Evolutionary conservation across 2,329 filamentous ascomycete species (phyloP).

Genomic region (Hortaea sp.): DNA sequence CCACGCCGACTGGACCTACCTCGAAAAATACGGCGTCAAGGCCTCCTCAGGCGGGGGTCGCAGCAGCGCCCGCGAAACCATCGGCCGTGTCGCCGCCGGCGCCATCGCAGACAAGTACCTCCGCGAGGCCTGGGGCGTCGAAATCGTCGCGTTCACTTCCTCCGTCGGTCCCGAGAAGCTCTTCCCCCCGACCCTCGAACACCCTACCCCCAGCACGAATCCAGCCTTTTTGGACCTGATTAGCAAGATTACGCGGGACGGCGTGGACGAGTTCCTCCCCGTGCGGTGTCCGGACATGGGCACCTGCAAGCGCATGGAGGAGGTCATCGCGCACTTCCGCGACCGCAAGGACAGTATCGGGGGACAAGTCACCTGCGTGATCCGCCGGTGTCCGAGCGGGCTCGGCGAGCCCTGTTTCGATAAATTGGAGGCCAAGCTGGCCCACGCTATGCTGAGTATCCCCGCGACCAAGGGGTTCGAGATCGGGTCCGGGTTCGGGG

Average conservation of each 20-base stretch:
- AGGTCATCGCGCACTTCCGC: slow-evolving; percentile 65
- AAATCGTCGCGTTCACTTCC: slow-evolving; percentile 84
- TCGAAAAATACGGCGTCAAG: slow-evolving; percentile 94
- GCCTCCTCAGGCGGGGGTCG: slow-evolving; percentile 82
- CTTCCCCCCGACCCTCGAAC: slow-evolving; percentile 58
- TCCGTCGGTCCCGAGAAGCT: slow-evolving; percentile 73
- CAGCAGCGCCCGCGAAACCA: slow-evolving; percentile 88
- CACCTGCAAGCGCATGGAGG: slow-evolving; percentile 61
- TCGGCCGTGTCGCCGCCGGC: slow-evolving; percentile 79
- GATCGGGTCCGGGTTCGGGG: slow-evolving; percentile 83
- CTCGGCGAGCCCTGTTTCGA: slow-evolving; percentile 92
- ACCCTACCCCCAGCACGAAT: slow-evolving; percentile 62
- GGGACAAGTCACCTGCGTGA: slow-evolving; percentile 88
- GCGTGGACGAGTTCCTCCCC: slow-evolving; percentile 75
- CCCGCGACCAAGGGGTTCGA: slow-evolving; percentile 95
- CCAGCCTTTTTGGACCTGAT: slow-evolving; percentile 69
- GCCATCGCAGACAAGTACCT: slow-evolving; percentile 93
- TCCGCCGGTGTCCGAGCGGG: slow-evolving; percentile 73
- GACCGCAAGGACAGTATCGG: slow-evolving; percentile 82
- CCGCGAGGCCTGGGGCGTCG: slow-evolving; percentile 65
- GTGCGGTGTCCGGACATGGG: slow-evolving; percentile 72
- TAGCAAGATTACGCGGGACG: slow-evolving; percentile 58
- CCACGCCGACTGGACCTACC: slow-evolving; percentile 94
- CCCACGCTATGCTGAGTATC: slow-evolving; percentile 89
- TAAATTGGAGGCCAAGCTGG: slow-evolving; percentile 85